phyloP scores from a whole-genome alignment of 2,329 filamentous ascomycete species.

The Colletotrichum sp. region DNA sequence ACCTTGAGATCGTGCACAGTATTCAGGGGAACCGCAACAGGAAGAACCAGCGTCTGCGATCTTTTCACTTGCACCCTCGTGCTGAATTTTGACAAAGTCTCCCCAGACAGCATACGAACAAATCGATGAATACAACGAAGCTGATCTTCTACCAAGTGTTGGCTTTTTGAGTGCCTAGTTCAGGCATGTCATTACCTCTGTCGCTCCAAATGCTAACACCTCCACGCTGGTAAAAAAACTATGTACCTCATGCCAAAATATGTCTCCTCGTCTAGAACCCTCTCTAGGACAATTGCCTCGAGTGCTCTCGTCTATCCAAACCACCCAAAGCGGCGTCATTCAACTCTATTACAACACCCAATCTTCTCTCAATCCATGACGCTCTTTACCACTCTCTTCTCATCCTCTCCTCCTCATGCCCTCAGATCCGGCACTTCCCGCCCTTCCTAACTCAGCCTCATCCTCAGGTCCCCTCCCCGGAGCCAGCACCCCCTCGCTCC shows the following conservation, averaged over 20 bases:
- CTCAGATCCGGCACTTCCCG: background rate
- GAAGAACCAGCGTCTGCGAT: too few relatives aligned
- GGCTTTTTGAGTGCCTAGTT: too few relatives aligned
- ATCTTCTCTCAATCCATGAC: accelerated
- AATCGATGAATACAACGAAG: too few relatives aligned
- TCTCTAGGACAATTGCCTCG: background rate
- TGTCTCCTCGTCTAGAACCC: background rate
- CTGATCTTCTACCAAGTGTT: too few relatives aligned
- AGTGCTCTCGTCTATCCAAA: background rate
- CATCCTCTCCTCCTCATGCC: background rate
- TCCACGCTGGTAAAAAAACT: background rate
- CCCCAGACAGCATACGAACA: too few relatives aligned
- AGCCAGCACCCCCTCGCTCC: slow-evolving; percentile 29
- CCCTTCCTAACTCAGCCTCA: slow-evolving; percentile 35
- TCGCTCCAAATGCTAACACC: background rate
- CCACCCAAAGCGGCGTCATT: accelerated
- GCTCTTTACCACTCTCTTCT: accelerated
- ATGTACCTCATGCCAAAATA: background rate
- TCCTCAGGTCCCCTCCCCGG: slow-evolving; percentile 38
- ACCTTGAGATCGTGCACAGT: too few relatives aligned
- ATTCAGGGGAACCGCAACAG: too few relatives aligned
- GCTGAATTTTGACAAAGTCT: too few relatives aligned
- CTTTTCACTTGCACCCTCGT: too few relatives aligned
- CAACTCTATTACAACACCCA: background rate
- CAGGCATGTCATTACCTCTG: background rate